Conservation (phyloP, 225 moss, liverwort and hornwort genomes). For the Thuidium tamariscinum region DNA sequence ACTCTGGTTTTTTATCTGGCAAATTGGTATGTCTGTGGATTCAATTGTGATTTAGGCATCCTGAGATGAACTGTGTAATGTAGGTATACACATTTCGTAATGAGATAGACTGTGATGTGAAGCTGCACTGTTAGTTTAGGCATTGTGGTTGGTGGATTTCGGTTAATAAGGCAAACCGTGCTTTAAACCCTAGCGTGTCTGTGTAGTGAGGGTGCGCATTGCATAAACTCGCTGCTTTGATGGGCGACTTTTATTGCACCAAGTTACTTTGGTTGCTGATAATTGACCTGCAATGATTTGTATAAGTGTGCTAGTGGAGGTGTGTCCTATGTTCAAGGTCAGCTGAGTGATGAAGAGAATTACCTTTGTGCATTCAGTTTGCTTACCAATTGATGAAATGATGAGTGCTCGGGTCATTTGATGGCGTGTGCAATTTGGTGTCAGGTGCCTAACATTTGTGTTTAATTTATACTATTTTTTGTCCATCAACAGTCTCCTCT, state of each 20-base stretch:
- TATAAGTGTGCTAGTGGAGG: not conserved
- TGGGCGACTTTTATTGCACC: not conserved
- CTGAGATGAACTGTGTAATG: not conserved
- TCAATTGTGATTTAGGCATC: not conserved
- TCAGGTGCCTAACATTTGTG: not conserved
- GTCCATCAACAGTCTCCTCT: not conserved
- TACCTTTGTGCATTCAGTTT: not conserved
- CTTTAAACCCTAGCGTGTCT: not conserved
- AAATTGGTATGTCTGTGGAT: not conserved
- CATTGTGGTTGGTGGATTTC: not conserved
- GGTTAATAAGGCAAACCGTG: not conserved
- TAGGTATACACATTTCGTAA: not conserved
- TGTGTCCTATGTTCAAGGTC: not conserved
- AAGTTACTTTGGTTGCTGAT: not conserved
- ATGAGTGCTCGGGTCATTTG: not conserved
- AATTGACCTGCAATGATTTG: not conserved
- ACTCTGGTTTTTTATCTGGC: not conserved
- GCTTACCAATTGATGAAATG: not conserved
- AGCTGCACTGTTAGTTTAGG: not conserved
- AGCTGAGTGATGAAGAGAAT: not conserved
- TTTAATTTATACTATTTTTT: not conserved
- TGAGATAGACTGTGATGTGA: not conserved
- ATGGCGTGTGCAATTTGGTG: not conserved
- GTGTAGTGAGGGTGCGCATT: not conserved
- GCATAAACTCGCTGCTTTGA: not conserved